phyloP scores from a whole-genome alignment of 2,329 filamentous ascomycete genomes.

The Ascochyta viciae-villosae region DNA sequence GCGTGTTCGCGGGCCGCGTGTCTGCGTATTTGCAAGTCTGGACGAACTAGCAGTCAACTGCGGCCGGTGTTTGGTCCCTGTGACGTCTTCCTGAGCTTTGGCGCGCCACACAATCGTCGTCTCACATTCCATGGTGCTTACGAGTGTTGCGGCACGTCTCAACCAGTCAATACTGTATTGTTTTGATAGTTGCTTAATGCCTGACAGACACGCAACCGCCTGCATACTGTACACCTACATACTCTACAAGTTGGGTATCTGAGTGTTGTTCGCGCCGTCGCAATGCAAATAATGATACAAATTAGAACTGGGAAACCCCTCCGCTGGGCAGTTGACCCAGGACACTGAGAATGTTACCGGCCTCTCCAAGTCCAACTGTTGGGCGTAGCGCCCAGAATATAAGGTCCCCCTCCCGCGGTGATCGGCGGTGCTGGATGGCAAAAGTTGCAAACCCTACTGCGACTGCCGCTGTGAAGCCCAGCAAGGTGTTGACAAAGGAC shows the following conservation, averaged over 20 bases:
- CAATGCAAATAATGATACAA: slow-evolving; percentile 16
- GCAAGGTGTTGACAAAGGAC: slow-evolving; percentile 33
- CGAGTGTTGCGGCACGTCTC: slow-evolving; percentile 1
- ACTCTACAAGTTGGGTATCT: slow-evolving; percentile 20
- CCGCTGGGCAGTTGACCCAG: slow-evolving; percentile 34
- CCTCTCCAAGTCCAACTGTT: slow-evolving; percentile 37
- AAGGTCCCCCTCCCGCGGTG: slow-evolving; percentile 40
- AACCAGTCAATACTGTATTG: background rate
- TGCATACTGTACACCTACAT: slow-evolving; percentile 1
- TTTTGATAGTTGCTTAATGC: background rate
- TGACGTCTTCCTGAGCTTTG: slow-evolving; percentile 7
- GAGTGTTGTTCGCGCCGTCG: slow-evolving; percentile 12
- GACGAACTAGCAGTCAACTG: background rate
- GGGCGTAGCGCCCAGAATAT: slow-evolving; percentile 46
- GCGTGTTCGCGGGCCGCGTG: background rate
- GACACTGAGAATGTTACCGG: slow-evolving; percentile 41
- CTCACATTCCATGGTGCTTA: slow-evolving; percentile 7
- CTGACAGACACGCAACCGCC: background rate
- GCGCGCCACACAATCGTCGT: background rate
- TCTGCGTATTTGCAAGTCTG: background rate
- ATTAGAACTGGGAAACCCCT: slow-evolving; percentile 22
- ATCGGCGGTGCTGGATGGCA: slow-evolving; percentile 42
- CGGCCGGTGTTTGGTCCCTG: slow-evolving; percentile 8
- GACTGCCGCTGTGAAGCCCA: slow-evolving; percentile 29
- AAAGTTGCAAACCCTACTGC: slow-evolving; percentile 35